A percentile compares a stretch with the other conserved stretches of the same genome.
Evolutionary conservation across 1,284 basidiomycete species (phyloP).

Genomic region (Phlebopus sp.): DNA sequence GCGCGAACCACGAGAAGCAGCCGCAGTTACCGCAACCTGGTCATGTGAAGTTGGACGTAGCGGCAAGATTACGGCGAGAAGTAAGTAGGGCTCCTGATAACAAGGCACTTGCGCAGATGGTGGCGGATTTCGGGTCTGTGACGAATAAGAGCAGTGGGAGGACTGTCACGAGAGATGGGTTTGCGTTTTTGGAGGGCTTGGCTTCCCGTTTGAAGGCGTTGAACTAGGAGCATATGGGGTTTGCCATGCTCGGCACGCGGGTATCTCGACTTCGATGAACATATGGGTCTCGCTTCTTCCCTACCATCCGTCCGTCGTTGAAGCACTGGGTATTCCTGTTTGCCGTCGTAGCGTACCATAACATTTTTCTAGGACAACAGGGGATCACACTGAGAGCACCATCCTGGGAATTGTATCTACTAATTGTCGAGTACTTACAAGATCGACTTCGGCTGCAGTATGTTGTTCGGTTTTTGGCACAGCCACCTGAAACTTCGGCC

Average conservation of each 20-base stretch:
- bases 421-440: too few species aligned
- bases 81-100: slow-evolving; percentile 51
- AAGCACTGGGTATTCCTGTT: too few species aligned
- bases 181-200: slow-evolving; percentile 63
- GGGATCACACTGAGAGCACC: too few species aligned
- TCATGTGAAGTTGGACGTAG: slow-evolving; percentile 53
- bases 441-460: background rate
- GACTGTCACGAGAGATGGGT: slow-evolving; percentile 73
- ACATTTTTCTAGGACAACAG: too few species aligned
- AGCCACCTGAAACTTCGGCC: slow-evolving; percentile 27
- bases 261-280: too few species aligned
- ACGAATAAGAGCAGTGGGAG: slow-evolving; percentile 63
- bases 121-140: slow-evolving; percentile 63
- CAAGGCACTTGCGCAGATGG: slow-evolving; percentile 55
- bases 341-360: too few species aligned
- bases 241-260: too few species aligned
- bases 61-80: slow-evolving; percentile 52
- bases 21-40: slow-evolving; percentile 38
- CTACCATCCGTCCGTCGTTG: too few species aligned
- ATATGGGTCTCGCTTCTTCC: too few species aligned
- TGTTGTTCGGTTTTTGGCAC: background rate
- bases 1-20: slow-evolving; percentile 31
- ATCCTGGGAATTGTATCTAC: too few species aligned
- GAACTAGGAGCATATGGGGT: slow-evolving; percentile 9
- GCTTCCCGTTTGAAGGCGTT: slow-evolving; percentile 45